Evolutionary conservation across 1,139 yeast genomes (phyloP).

Genomic region (Taphrina deformans): DNA sequence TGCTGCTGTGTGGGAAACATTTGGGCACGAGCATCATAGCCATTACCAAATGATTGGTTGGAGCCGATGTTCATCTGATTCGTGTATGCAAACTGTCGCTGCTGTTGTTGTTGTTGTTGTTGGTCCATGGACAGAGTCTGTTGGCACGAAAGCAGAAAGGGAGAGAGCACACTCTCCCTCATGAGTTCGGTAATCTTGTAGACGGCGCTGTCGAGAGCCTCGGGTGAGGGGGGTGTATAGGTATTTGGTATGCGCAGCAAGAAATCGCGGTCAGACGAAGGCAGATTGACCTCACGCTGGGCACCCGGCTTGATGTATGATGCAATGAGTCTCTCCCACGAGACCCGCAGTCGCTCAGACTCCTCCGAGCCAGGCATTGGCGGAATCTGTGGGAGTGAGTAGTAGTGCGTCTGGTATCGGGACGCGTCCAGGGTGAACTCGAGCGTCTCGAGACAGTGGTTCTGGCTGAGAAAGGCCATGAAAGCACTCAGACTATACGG

Average conservation of each 20-base stretch:
- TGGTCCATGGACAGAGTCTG: not conserved
- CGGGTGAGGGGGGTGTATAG: constrained; percentile 41
- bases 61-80: constrained; percentile 17
- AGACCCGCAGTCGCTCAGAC: constrained; percentile 18
- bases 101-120: constrained; percentile 27
- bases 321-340: constrained; percentile 44
- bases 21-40: not conserved
- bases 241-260: constrained; percentile 36
- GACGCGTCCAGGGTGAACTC: constrained; percentile 45
- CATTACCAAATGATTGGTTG: not conserved
- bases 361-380: constrained; percentile 31
- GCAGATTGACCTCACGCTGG: constrained; percentile 45
- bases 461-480: constrained; percentile 42
- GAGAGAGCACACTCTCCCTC: constrained; percentile 43
- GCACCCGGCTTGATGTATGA: constrained; percentile 43
- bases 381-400: constrained; percentile 30
- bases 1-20: constrained; percentile 1
- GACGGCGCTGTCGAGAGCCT: constrained; percentile 41
- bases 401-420: constrained; percentile 41
- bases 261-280: constrained; percentile 42
- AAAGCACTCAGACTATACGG: constrained; percentile 44
- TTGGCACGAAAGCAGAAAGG: constrained; percentile 35
- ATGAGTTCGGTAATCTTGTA: constrained; percentile 43
- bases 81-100: constrained; percentile 28
- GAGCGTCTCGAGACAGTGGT: constrained; percentile 46